Base-by-base conservation (phyloP, 768 basidiomycete species). In the Panus rudis region DNA sequence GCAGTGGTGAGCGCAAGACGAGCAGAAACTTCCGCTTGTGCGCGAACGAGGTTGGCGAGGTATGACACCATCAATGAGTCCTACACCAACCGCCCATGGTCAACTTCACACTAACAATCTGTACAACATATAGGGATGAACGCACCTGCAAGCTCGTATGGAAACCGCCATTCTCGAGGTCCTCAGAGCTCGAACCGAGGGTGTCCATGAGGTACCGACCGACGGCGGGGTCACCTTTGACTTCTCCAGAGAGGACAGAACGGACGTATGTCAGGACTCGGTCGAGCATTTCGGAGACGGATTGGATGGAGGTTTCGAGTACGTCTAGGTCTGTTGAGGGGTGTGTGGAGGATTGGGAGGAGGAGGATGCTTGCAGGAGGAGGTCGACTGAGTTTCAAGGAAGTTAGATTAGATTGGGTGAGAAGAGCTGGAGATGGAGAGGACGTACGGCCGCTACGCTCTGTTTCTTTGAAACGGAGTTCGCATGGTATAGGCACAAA, bases 21-120 rank as follows among this genome's bases (percentile, higher is more conserved):
- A 24, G 88, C 78, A 2, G 91, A 90, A 26, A 96, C 79, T 63
- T 97, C 93, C 38, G 89, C 86, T 68, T 98, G 93, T 43, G 90
- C 81, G 53, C 92, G 80, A 46, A 96, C 84, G 54, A 98, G 75
- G 62, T 91, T 94, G 20, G 90, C 87, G 53, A 98, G 72, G 66
- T 97, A 98, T 42, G 89, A 86, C 45, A 98, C 79, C 85, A 94
- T 94, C 51, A 98, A 71, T 20, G 84, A 89, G 58, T 97, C 93
- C 80, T 92, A 65, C 30, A 48, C n/a, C n/a, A n/a, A n/a, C n/a
- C 19, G 14, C 4, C 8, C 10, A 35, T 7, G 8, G 7, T 17
- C n/a, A 8, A 20, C n/a, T 7, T 35, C 6, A 17, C 16, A 7
- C 8, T 16, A 20, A 30, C 33, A 7, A 7, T 8, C 10, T 16